These are phyloP conservation scores for Fusarium circinatum DNA, from an alignment of 2,329 filamentous ascomycete species.

Conservation along the genomic window DNA sequence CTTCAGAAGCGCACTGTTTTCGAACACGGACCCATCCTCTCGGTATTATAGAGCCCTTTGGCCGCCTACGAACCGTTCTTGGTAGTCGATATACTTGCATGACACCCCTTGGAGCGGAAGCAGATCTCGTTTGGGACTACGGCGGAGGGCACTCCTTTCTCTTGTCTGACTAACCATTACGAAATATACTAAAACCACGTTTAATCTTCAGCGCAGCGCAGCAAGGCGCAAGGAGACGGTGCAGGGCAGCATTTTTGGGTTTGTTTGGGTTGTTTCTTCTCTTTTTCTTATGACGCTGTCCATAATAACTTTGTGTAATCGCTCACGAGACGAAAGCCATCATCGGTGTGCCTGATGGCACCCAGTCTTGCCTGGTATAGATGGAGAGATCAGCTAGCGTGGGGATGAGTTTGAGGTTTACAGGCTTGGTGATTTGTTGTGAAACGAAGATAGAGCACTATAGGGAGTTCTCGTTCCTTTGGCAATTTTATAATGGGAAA, in stretches of 20 bases:
- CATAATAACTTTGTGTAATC: conserved; percentile 45
- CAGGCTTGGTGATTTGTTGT: conserved; percentile 44
- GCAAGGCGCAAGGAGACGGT: conserved; percentile 53
- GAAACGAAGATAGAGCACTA: conserved; percentile 46
- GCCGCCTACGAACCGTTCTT: conserved; percentile 21
- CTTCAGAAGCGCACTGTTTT: conserved; percentile 5
- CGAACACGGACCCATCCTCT: conserved; percentile 31
- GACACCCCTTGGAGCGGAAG: conserved; percentile 27
- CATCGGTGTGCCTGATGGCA: conserved; percentile 14
- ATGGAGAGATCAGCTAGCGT: conserved; percentile 33
- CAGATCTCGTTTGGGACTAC: conserved; percentile 38
- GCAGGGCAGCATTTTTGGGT: conserved; percentile 52
- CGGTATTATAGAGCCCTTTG: conserved; percentile 40
- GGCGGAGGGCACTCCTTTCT: conserved; percentile 38
- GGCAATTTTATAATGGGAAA: conserved; percentile 50
- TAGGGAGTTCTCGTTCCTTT: conserved; percentile 46
- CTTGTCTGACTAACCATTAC: conserved; percentile 50
- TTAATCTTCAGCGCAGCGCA: conserved; percentile 51
- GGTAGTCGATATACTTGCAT: conserved; percentile 35
- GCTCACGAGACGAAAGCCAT: conserved; percentile 32
- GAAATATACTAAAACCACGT: conserved; percentile 50
- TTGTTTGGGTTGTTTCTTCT: conserved; percentile 48
- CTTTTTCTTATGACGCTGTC: conserved; percentile 45
- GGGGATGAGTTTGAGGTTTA: conserved; percentile 38
- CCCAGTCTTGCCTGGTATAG: conserved; percentile 32